Conservation (phyloP, 75 land plant species). For the Gnetum montanum region DNA sequence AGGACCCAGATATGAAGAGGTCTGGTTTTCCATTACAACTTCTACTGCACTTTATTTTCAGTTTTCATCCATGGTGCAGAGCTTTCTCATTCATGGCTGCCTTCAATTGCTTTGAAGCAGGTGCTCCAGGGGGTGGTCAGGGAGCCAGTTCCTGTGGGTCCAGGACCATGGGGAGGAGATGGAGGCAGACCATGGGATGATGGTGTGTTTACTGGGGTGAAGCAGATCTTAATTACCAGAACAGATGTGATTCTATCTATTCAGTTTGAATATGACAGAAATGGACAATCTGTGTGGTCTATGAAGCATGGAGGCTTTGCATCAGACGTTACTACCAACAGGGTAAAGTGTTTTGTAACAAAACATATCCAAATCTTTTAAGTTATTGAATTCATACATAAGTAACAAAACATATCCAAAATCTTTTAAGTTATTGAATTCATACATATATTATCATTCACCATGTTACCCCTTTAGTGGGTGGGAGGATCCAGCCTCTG, state of each 20-base stretch:
- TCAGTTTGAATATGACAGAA: conserved; percentile 44
- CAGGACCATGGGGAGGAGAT: conserved; percentile 59
- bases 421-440: no score
- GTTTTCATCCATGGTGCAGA: neutral
- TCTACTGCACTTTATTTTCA: neutral
- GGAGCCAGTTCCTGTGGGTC: conserved; percentile 37
- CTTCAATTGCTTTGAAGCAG: conserved; percentile 4
- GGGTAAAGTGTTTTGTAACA: conserved; percentile 19
- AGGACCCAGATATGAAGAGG: conserved; percentile 17
- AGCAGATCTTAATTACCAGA: conserved; percentile 23
- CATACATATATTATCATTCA: no score
- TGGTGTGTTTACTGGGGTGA: conserved; percentile 46
- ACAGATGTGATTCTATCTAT: conserved; percentile 28
- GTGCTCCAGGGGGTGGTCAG: conserved; percentile 18
- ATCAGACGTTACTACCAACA: conserved; percentile 14
- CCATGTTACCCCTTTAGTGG: no score
- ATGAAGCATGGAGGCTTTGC: conserved; percentile 32
- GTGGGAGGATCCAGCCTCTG: no score
- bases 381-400: neutral
- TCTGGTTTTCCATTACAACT: neutral
- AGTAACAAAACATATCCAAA: no score
- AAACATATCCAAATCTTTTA: neutral
- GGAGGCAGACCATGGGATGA: conserved; percentile 62
- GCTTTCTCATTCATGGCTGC: neutral
- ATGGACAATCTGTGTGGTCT: conserved; percentile 48